These are phyloP conservation scores for Samsoniella hepiali DNA, from an alignment of 2,329 filamentous ascomycete genomes.

Conservation along the genomic window DNA sequence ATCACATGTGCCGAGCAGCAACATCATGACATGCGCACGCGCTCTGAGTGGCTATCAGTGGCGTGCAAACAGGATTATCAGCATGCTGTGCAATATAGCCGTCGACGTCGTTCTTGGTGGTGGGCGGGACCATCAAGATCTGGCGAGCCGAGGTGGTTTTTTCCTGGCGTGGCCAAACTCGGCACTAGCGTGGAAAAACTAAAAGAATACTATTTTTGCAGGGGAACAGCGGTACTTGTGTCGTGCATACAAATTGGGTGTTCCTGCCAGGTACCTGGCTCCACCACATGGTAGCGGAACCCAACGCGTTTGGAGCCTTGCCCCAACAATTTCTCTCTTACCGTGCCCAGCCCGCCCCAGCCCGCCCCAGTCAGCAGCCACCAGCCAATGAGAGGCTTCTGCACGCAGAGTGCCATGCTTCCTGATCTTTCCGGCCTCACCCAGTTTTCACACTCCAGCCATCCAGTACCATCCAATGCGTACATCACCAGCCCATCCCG, in stretches of 20 bases:
- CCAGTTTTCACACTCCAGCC: too few relatives aligned
- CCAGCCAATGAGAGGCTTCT: neutral
- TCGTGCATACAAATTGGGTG: neutral
- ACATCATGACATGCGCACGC: neutral
- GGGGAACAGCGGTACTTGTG: neutral
- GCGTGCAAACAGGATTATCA: neutral
- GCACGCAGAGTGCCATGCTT: too few relatives aligned
- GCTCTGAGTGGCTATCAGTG: neutral
- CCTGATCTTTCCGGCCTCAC: too few relatives aligned
- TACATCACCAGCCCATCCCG: too few relatives aligned
- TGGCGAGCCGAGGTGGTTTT: constrained; percentile 16
- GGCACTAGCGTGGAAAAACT: neutral
- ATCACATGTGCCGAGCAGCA: constrained; percentile 8
- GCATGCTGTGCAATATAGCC: neutral
- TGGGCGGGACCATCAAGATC: constrained; percentile 9
- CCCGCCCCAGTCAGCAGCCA: neutral
- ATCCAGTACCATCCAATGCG: too few relatives aligned
- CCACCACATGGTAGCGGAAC: constrained; percentile 14
- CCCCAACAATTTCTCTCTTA: constrained; percentile 15
- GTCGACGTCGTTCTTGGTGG: neutral
- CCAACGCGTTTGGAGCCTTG: constrained; percentile 11
- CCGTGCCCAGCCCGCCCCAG: neutral
- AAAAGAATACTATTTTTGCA: neutral
- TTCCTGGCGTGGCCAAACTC: neutral
- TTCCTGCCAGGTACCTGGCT: neutral